A percentile compares a stretch with the other conserved stretches of the same genome.
Evolutionary conservation across 2,329 filamentous ascomycete genomes (phyloP).

Genomic region (Penicillium palitans): DNA sequence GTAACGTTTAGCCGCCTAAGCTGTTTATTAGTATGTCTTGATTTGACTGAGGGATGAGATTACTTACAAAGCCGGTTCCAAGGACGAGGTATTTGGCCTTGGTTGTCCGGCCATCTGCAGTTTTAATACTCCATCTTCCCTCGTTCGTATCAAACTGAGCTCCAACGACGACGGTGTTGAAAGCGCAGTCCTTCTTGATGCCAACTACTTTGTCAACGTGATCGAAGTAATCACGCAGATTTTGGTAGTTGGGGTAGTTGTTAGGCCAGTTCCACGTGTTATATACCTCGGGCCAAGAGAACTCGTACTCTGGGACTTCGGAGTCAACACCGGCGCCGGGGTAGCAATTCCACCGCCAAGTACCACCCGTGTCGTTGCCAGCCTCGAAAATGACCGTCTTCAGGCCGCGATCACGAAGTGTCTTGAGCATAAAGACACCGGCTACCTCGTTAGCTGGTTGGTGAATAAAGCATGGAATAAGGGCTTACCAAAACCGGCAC

Average conservation of each 20-base stretch:
- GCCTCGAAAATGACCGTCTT: slow-evolving; percentile 55
- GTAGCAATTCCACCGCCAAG: slow-evolving; percentile 60
- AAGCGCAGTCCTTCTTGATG: slow-evolving; percentile 48
- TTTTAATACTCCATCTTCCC: slow-evolving; percentile 48
- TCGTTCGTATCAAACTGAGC: slow-evolving; percentile 43
- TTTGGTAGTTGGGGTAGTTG: slow-evolving; percentile 32
- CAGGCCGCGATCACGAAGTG: slow-evolving; percentile 37
- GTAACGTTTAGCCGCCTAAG: slow-evolving; percentile 42
- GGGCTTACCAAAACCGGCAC: slow-evolving; percentile 29
- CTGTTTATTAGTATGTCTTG: not conserved
- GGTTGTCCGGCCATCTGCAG: slow-evolving; percentile 43
- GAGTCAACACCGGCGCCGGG: slow-evolving; percentile 58
- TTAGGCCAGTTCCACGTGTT: slow-evolving; percentile 48
- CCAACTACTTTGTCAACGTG: slow-evolving; percentile 49
- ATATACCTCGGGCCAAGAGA: slow-evolving; percentile 52
- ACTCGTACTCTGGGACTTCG: slow-evolving; percentile 56
- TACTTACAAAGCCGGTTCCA: slow-evolving; percentile 46
- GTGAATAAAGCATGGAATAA: not conserved
- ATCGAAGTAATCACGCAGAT: slow-evolving; percentile 50
- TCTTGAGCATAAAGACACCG: slow-evolving; percentile 14
- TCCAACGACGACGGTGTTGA: slow-evolving; percentile 45
- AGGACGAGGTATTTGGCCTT: slow-evolving; percentile 49
- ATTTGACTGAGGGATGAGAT: not conserved
- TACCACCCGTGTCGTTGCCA: slow-evolving; percentile 53
- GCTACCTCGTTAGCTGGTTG: slow-evolving; percentile 67